Evolutionary conservation across 192 early-diverging fungal genomes (phyloP).

Genomic region (Backusella macrospora): DNA sequence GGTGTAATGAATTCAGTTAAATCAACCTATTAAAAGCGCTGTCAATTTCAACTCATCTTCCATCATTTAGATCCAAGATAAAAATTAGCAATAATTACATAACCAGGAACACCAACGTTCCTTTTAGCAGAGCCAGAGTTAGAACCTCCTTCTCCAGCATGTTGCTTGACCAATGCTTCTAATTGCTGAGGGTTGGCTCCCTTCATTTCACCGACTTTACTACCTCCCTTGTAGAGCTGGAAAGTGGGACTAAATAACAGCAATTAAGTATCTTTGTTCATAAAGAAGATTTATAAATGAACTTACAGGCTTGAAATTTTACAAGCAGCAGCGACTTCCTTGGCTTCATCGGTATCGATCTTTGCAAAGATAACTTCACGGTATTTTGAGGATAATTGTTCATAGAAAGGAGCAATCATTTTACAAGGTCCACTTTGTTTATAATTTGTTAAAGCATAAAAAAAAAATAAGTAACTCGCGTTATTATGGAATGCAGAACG

Average conservation of each 20-base stretch:
- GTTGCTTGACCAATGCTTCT: conserved; percentile 67
- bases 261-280: background rate
- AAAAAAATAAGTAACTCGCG: background rate
- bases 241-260: conserved; percentile 76
- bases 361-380: conserved; percentile 56
- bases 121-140: conserved; percentile 29
- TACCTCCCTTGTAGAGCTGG: conserved; percentile 77
- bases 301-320: conserved; percentile 51
- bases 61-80: background rate
- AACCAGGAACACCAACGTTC: conserved; percentile 47
- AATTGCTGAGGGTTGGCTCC: conserved; percentile 81
- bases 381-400: conserved; percentile 50
- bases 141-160: conserved; percentile 44
- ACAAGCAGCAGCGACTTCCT: conserved; percentile 39
- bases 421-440: conserved; percentile 53
- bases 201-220: conserved; percentile 74
- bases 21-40: conserved; percentile 46
- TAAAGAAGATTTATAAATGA: conserved; percentile 1
- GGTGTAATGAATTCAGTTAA: conserved; percentile 64
- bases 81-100: conserved; percentile 33
- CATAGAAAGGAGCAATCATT: conserved; percentile 55
- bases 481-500: no score
- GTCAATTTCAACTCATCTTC: background rate
- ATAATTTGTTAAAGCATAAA: background rate
- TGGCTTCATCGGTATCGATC: conserved; percentile 34